Conservation (phyloP, 768 basidiomycete genomes). For the Tricholoma matsutake region DNA sequence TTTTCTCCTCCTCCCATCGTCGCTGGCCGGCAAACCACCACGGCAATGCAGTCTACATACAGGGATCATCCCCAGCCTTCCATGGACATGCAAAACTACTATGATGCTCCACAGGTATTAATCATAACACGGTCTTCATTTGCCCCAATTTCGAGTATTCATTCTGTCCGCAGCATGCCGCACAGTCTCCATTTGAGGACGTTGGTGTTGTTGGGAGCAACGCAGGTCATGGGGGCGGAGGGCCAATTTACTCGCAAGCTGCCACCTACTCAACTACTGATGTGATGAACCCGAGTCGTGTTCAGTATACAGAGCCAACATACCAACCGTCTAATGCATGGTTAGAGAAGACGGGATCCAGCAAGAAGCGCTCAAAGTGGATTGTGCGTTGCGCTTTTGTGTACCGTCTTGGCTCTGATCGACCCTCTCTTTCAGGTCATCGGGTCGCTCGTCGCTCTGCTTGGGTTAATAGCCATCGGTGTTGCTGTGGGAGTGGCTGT, state of each 20-base stretch:
- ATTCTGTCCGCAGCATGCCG: slow-evolving; percentile 9
- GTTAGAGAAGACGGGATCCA: slow-evolving; percentile 11
- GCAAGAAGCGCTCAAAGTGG: slow-evolving; percentile 20
- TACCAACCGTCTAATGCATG: slow-evolving; percentile 16
- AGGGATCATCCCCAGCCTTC: slow-evolving; percentile 16
- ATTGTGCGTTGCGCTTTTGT: slow-evolving; percentile 13
- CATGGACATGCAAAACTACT: slow-evolving; percentile 14
- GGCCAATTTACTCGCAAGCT: slow-evolving; percentile 18
- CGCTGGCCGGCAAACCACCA: background rate
- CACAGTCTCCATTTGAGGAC: slow-evolving; percentile 16
- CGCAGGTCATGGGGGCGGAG: slow-evolving; percentile 4
- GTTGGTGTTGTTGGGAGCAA: slow-evolving; percentile 7
- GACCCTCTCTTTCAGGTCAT: slow-evolving; percentile 38
- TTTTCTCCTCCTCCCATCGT: background rate
- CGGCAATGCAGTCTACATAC: slow-evolving; percentile 12
- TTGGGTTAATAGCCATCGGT: slow-evolving; percentile 43
- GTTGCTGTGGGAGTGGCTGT: slow-evolving; percentile 59
- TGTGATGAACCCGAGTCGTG: slow-evolving; percentile 2
- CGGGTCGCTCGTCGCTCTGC: slow-evolving; percentile 34
- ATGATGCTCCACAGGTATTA: slow-evolving; percentile 15
- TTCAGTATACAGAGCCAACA: slow-evolving; percentile 8
- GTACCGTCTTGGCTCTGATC: background rate
- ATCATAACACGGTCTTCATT: background rate
- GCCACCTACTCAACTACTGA: slow-evolving; percentile 13
- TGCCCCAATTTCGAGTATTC: background rate